Conservation (phyloP, 2,329 filamentous ascomycete genomes). For the Colletotrichum caudatum region DNA sequence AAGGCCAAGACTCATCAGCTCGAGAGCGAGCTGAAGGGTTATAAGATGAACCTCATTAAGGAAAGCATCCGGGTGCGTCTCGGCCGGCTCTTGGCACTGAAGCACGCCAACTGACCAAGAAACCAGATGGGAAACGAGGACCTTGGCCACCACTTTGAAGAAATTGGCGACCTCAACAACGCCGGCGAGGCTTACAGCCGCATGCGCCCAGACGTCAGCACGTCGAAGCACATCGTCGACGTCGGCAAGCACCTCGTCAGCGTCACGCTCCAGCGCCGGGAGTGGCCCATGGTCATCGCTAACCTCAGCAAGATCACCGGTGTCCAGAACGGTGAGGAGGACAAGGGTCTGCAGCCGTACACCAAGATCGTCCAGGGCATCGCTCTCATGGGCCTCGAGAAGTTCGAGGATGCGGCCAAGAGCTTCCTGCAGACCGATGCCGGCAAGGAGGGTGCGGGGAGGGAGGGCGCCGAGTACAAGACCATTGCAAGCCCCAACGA, state of each 20-base stretch:
- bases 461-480: slow-evolving; percentile 65
- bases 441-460: slow-evolving; percentile 52
- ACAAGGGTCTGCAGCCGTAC: slow-evolving; percentile 64
- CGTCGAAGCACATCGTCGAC: slow-evolving; percentile 84
- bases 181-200: slow-evolving; percentile 83
- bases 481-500: slow-evolving; percentile 86
- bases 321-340: slow-evolving; percentile 58
- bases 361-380: slow-evolving; percentile 65
- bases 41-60: slow-evolving; percentile 97
- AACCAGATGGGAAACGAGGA: slow-evolving; percentile 93
- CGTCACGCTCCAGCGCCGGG: slow-evolving; percentile 79
- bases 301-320: slow-evolving; percentile 72
- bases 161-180: slow-evolving; percentile 77
- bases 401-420: slow-evolving; percentile 73
- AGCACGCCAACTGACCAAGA: slow-evolving; percentile 29
- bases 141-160: slow-evolving; percentile 84
- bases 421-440: slow-evolving; percentile 74
- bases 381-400: slow-evolving; percentile 60
- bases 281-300: slow-evolving; percentile 78
- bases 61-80: slow-evolving; percentile 87
- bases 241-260: slow-evolving; percentile 84
- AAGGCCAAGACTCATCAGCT: slow-evolving; percentile 79
- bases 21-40: slow-evolving; percentile 87
- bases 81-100: not conserved
- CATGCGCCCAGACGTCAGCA: slow-evolving; percentile 92